Base-by-base conservation (phyloP, 169 alveolate genomes). In the Cyclospora cayetanensis region DNA sequence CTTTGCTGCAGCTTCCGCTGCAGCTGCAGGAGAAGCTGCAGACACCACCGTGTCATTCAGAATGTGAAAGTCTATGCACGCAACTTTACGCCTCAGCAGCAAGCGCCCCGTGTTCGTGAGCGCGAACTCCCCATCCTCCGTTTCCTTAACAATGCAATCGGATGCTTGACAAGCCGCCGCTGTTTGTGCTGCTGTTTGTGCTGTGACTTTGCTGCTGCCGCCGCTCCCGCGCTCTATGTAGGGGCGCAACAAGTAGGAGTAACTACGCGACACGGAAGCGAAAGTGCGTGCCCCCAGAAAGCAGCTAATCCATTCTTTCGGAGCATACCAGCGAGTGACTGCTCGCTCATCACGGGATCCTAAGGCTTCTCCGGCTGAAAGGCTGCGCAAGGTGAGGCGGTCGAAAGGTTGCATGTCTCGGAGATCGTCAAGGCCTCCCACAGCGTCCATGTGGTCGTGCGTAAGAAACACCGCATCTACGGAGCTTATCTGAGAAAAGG, bases 401-500 rank as follows among this genome's bases (percentile, higher is more conserved):
- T 34, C 31, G 34, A 41, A 90, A 18, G 31, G 29, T 70, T 90
- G 93, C 46, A 90, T 4, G 41, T 77, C 88, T n/a, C 93, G 60
- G 34, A 90, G 68, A 66, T 90, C 93, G 34, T 90, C 93, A 39
- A 94, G 52, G 43, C 96, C 96, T 11, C 93, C 95, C n/a, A 94
- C 90, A 4, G 96, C 96, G 68, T 94, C 96, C 39, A 72, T 63
- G 76, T 94, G 96, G 66, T 63, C 84, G 70, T 94, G 96, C 0
- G 96, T 93, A 37, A 94, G 20, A 18, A 94, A 41, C 27, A 94
- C 89, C 35, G 94, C 93, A 83, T 94, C 94, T 29, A 94, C 55
- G 22, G 72, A 9, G 41, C 60, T 2, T 11, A 79, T 42, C 89
- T 79, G 29, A 12, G 15, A 18, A 37, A 70, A 31, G 18, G 27